Conservation (phyloP, 345 rosid genomes). For the Murraya paniculata region DNA sequence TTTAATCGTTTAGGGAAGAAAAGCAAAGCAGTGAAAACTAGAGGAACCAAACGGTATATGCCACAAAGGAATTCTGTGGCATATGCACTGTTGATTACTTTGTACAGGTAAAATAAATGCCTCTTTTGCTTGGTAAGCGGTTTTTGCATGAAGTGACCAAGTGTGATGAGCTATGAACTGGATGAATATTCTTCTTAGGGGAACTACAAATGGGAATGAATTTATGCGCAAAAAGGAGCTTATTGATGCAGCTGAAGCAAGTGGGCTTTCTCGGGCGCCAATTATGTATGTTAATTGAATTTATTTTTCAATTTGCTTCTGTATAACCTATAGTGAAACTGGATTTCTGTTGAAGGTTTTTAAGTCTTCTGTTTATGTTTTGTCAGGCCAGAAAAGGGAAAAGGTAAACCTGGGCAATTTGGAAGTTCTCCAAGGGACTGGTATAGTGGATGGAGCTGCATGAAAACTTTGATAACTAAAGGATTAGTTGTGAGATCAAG, state of each 20-base stretch:
- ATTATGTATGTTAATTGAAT: conserved; percentile 49
- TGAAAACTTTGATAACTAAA: conserved; percentile 70
- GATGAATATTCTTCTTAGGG: conserved; percentile 38
- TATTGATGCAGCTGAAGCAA: conserved; percentile 90
- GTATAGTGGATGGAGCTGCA: conserved; percentile 96
- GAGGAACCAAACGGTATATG: conserved; percentile 52
- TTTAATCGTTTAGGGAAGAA: conserved; percentile 41
- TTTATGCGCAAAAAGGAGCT: conserved; percentile 85
- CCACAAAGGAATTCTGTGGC: conserved; percentile 85
- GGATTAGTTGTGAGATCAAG: conserved; percentile 90
- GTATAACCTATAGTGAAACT: not conserved
- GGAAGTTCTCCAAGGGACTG: conserved; percentile 79
- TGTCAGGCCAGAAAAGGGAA: conserved; percentile 81
- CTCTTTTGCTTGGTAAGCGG: not conserved
- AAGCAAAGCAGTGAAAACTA: conserved; percentile 40
- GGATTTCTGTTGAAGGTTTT: conserved; percentile 15
- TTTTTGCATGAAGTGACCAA: not conserved
- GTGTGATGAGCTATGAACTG: conserved; percentile 12
- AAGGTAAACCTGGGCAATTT: conserved; percentile 63
- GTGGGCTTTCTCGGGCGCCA: conserved; percentile 83
- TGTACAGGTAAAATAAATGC: conserved; percentile 52
- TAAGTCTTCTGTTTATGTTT: conserved; percentile 3
- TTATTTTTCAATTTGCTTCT: conserved; percentile 5
- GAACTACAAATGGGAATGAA: conserved; percentile 55
- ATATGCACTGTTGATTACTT: conserved; percentile 74